Evolutionary conservation across 108 stramenopile genomes (phyloP).

Genomic region (Hondaea fermentalgiana): DNA sequence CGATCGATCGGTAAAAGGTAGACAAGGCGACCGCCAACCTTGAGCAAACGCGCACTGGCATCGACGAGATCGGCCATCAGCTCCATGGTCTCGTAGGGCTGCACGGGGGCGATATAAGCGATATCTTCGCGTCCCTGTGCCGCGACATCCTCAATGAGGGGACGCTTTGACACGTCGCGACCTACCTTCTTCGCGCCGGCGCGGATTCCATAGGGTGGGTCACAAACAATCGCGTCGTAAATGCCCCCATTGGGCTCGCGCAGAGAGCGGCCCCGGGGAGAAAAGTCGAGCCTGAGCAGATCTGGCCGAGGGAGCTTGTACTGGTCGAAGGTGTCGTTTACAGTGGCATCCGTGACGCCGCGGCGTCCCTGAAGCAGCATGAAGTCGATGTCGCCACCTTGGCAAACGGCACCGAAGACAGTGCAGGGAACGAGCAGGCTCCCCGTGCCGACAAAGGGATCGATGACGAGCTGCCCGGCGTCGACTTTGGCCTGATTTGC

Average conservation of each 20-base stretch:
- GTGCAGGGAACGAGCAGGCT: conserved; percentile 79
- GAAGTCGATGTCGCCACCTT: conserved; percentile 89
- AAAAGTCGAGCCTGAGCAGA: conserved; percentile 76
- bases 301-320: conserved; percentile 78
- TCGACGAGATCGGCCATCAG: conserved; percentile 34
- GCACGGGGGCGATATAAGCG: conserved; percentile 39
- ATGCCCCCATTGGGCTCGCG: background rate
- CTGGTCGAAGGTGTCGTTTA: conserved; percentile 73
- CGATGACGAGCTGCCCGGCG: conserved; percentile 58
- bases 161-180: background rate
- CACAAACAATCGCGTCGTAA: conserved; percentile 64
- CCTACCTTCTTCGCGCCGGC: conserved; percentile 72
- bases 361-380: conserved; percentile 74
- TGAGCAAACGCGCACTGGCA: conserved; percentile 21
- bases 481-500: conserved; percentile 62
- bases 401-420: conserved; percentile 69
- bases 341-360: conserved; percentile 37
- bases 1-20: conserved; percentile 29
- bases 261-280: conserved; percentile 32
- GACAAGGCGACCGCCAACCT: conserved; percentile 25
- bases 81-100: conserved; percentile 23
- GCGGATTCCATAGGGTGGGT: conserved; percentile 67
- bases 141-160: background rate
- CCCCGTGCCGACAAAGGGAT: conserved; percentile 96
- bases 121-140: background rate